Base-by-base conservation (phyloP, 169 alveolate species). In the Cyclospora cayetanensis region DNA sequence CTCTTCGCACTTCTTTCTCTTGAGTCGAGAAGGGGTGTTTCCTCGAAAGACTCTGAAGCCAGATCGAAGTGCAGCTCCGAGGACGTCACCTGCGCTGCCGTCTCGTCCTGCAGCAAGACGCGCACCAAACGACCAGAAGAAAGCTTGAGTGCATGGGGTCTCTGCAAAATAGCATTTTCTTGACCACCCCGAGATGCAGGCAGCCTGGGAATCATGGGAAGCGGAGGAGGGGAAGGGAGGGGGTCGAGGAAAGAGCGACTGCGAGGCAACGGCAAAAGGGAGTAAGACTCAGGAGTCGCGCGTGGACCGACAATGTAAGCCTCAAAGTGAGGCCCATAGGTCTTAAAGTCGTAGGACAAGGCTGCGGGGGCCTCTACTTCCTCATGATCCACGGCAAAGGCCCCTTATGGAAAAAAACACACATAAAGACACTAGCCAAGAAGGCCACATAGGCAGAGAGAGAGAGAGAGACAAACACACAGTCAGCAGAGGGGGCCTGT, bases 51-150 rank as follows among this genome's bases (percentile, higher is more conserved):
- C 31, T 41, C 85, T 0, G 85, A 29, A 5, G 31, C 60, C 31
- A 11, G 65, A 29, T 74, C 31, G 42, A 37, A 22, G 22, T 37
- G 42, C 0, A 74, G 22, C 35, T 74, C 85, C 52, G 52, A 29
- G 65, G 52, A 39, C 65, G 52, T 74, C 22, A 74, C 85, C 22
- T 74, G 85, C 18, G 25, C 65, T 5, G 20, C 4, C 34, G 85
- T 74, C 15, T 37, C 65, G 41, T 74, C 85, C 85, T 74, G 85
- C 85, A 74, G 85, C 85, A 74, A 27, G 52, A 74, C 31, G 52
- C 37, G 85, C 85, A 74, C 9, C 85, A 74, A 20, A 0, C 22
- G 18, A 63, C 15, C 22, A 29, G 2, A n/a, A 63, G 76, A 63
- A 25, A 55, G 70, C n/a, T n/a, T n/a, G n/a, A n/a, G n/a, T n/a